Conservation (phyloP, 2,329 filamentous ascomycete genomes). For the Trichoderma atrobrunneum region DNA sequence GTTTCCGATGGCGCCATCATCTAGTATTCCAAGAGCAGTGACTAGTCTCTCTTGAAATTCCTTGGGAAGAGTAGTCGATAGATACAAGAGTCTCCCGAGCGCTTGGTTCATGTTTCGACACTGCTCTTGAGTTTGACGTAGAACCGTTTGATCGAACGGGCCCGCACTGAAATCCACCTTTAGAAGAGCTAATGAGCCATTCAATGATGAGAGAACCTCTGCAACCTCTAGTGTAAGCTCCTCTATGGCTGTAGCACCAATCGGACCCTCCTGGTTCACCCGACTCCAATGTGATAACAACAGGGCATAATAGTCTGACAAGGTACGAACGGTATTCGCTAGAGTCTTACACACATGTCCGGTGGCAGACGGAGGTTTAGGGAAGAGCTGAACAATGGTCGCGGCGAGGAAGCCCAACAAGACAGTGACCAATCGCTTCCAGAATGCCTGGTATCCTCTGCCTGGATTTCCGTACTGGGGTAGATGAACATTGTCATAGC, state of each 20-base stretch:
- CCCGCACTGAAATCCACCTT: constrained; percentile 32
- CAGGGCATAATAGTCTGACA: constrained; percentile 50
- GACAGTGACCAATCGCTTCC: constrained; percentile 44
- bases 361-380: constrained; percentile 45
- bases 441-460: constrained; percentile 47
- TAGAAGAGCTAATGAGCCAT: constrained; percentile 28
- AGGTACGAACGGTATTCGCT: constrained; percentile 40
- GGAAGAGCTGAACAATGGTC: constrained; percentile 45
- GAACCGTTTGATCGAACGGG: constrained; percentile 32
- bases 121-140: constrained; percentile 30
- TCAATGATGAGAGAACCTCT: constrained; percentile 29
- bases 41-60: constrained; percentile 41
- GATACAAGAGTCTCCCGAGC: constrained; percentile 30
- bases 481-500: constrained; percentile 44
- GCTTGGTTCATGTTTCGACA: constrained; percentile 36
- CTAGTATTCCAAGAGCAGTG: constrained; percentile 38
- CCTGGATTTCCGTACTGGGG: constrained; percentile 45
- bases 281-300: constrained; percentile 45
- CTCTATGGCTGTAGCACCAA: constrained; percentile 33
- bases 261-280: constrained; percentile 27
- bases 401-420: constrained; percentile 44
- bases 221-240: constrained; percentile 31
- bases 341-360: constrained; percentile 44
- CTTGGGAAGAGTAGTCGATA: constrained; percentile 38
- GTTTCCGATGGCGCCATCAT: constrained; percentile 46